These are phyloP conservation scores for Gentiana straminea DNA, from an alignment of 257 asterid species.

Conservation along the genomic window DNA sequence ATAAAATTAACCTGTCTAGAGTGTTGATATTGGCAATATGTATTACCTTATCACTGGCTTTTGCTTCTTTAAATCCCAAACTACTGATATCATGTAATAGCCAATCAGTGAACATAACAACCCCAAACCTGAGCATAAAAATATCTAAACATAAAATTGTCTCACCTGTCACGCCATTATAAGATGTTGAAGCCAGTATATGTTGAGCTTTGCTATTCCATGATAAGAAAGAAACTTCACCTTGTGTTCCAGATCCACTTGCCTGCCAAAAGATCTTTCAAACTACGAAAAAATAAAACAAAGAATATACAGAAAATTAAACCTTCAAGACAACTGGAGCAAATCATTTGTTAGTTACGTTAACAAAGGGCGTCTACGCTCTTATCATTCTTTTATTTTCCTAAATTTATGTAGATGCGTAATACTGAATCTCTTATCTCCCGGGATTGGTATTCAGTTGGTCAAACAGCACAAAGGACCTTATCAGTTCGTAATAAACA, in stretches of 20 bases:
- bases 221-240: slow-evolving; percentile 85
- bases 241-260: slow-evolving; percentile 87
- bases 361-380: too few species aligned
- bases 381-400: too few species aligned
- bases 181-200: slow-evolving; percentile 85
- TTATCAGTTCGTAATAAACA: too few species aligned
- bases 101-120: too few species aligned
- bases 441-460: too few species aligned
- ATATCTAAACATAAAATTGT: slow-evolving; percentile 12
- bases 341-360: too few species aligned
- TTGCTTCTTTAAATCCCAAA: slow-evolving; percentile 96
- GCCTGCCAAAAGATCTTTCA: slow-evolving; percentile 42
- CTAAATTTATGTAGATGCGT: too few species aligned
- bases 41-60: slow-evolving; percentile 84
- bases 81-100: slow-evolving; percentile 38
- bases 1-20: background rate
- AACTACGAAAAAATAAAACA: background rate
- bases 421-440: too few species aligned
- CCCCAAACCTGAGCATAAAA: background rate
- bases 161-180: slow-evolving; percentile 86
- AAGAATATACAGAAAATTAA: background rate
- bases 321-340: too few species aligned
- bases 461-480: too few species aligned
- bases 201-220: slow-evolving; percentile 92
- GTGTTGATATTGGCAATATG: background rate